phyloP scores from a whole-genome alignment of 176 grass and related monocot species.

The Lolium perenne region DNA sequence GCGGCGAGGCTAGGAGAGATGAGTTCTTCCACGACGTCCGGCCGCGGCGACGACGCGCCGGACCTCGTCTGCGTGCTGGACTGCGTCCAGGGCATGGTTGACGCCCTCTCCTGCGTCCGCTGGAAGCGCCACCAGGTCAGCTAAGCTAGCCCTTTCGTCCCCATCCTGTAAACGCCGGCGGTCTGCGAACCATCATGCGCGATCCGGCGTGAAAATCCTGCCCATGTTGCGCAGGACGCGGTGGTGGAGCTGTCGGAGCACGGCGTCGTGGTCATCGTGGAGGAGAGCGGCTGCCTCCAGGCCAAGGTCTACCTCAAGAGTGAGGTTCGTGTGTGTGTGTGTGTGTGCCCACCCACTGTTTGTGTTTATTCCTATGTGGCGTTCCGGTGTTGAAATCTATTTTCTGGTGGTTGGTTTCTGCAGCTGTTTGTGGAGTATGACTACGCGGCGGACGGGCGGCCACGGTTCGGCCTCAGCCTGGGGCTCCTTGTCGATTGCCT shows the following conservation, averaged over 20 bases:
- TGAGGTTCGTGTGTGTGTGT: conserved; percentile 53
- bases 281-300: conserved; percentile 91
- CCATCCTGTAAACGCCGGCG: neutral
- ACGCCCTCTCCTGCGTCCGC: conserved; percentile 82
- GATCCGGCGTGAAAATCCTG: neutral
- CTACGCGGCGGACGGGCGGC: conserved; percentile 66
- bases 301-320: conserved; percentile 95
- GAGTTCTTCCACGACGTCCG: conserved; percentile 62
- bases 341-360: conserved; percentile 23
- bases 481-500: conserved; percentile 83
- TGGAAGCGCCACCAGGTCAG: conserved; percentile 92
- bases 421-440: conserved; percentile 85
- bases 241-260: conserved; percentile 81
- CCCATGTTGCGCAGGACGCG: conserved; percentile 52
- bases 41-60: conserved; percentile 54
- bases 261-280: conserved; percentile 80
- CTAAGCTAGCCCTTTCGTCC: no score
- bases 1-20: conserved; percentile 29
- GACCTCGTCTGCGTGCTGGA: conserved; percentile 78
- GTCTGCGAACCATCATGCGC: neutral
- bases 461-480: conserved; percentile 79
- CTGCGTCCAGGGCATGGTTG: conserved; percentile 88
- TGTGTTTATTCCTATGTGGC: conserved; percentile 21
- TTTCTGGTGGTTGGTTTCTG: neutral
- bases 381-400: neutral